Percentiles rank a stretch among this genome's conserved stretches.
These are phyloP conservation scores for Neurospora tetrasperma DNA, from an alignment of 495 filamentous ascomycete species.

Conservation along the genomic window DNA sequence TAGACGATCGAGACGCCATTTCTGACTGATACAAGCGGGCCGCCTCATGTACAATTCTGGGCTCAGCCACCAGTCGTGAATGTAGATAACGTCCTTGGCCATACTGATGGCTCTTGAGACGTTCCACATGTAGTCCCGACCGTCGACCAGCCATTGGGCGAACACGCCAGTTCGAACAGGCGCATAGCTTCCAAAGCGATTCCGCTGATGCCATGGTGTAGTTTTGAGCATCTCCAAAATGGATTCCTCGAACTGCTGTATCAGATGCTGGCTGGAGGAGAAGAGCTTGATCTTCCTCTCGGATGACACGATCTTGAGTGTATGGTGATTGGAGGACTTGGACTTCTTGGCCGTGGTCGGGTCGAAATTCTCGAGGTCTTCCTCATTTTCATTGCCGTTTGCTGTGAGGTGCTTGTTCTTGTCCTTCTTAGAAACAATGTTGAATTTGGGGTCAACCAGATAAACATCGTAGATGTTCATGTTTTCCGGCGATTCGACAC, in stretches of 20 bases:
- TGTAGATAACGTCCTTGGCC: conserved; percentile 97
- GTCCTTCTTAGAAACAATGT: conserved; percentile 62
- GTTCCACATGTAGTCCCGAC: conserved; percentile 98
- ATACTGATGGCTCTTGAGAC: conserved; percentile 95
- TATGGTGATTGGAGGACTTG: conserved; percentile 65
- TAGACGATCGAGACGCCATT: conserved; percentile 94
- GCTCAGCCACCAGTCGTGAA: conserved; percentile 98
- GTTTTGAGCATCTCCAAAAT: conserved; percentile 72
- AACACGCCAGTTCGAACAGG: conserved; percentile 78
- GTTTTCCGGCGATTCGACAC: conserved; percentile 92
- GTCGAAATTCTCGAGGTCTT: conserved; percentile 26
- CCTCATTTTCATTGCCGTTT: conserved; percentile 38
- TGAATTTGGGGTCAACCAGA: conserved; percentile 77
- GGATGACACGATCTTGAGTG: conserved; percentile 70
- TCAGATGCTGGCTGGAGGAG: conserved; percentile 78
- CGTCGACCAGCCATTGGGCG: conserved; percentile 96
- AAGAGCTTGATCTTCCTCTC: conserved; percentile 86
- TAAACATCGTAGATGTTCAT: conserved; percentile 99
- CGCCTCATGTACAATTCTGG: conserved; percentile 94
- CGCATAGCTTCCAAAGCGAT: conserved; percentile 90
- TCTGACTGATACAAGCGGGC: conserved; percentile 93
- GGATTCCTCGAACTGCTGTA: conserved; percentile 88
- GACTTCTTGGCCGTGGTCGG: conserved; percentile 17
- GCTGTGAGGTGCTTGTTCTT: conserved; percentile 55
- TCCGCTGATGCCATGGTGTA: conserved; percentile 69